Evolutionary conservation across 129 eudicot genomes (phyloP), one percentile per base, ranked within the genome.

Genomic region (Arctium minus): DNA sequence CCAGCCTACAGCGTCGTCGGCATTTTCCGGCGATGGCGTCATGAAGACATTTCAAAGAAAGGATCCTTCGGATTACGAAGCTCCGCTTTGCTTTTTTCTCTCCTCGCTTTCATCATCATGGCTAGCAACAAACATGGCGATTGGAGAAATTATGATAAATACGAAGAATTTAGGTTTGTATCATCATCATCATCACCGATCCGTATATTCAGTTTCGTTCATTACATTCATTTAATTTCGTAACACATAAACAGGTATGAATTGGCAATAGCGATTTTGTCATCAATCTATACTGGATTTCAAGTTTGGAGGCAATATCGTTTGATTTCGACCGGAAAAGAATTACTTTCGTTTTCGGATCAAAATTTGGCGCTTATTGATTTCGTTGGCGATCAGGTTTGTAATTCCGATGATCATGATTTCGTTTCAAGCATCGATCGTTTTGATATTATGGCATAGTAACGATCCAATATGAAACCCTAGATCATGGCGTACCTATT

Each of bases 321-420:
- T 44, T 84, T 86, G 75, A 65, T 86, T 44, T 78, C 78, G 3
- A 92, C 92, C 29, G 87, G 86, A 15, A 86, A 40, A 73, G 85
- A 86, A 44, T 2, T 67, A 29, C 71, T 67, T 27, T 17, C 78
- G 37, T 38, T 85, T 81, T 35, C 88, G 3, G 78, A 65, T 27
- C 81, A 78, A 78, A 88, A 44, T 78, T 29, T 75, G 69, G 87
- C 80, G 2, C 38, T 72, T 50, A 2, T 88, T 44, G 90, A 81
- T 84, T 92, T 90, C 40, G 37, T 88, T 60, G 92, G 88, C n/a
- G 97, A 92, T 87, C 97, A 92, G 92, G 92, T 92, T 73, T 42
- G 80, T 79, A 33, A 9, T 53, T 71, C 29, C n/a, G 29, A 36
- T 35, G 9, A 73, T 33, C 33, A 1, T 73, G 22, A 37, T 73